Evolutionary conservation across 345 rosid species (phyloP), one percentile per base, ranked within the genome.

Genomic region (Melaleuca alternifolia): DNA sequence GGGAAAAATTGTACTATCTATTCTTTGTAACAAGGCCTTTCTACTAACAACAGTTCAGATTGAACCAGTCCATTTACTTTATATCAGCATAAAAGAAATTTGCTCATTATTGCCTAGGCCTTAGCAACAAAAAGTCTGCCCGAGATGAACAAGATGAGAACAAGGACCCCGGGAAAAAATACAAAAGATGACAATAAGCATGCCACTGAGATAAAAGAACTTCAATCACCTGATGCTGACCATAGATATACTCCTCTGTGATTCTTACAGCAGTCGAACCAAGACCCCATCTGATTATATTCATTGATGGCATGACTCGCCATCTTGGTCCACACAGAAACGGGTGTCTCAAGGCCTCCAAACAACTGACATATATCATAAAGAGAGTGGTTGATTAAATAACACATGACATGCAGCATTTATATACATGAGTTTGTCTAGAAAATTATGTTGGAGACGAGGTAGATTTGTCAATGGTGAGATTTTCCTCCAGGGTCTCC

Each of bases 261-360:
- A 97, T 97, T 85, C 94, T 94, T 89, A 95, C 97, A 37, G 98
- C 96, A 82, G 98, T 96, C 54, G 99, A 96, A 84, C 98, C 98
- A 84, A 97, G 97, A 86, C 98, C 98, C 98, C 99, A 97, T 92
- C 97, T 91, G 87, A 96, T 95, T 84, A 94, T 94, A 88, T 97
- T 94, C 96, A 95, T 93, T 85, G 98, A 95, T 23, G 97, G 99
- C 56, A 90, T 91, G 83, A 96, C 96, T 53, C 98, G 94, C 99
- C 99, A 97, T 92, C 95, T 93, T 41, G 99, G 99, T 87, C 99
- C 98, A 87, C 99, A 97, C 57, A 96, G 91, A 89, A 96, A 97
- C 1, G 99, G 99, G 87, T 97, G 98, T 88, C 98, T 95, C 56
- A 97, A 96, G 85, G 98, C 97, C 90, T 96, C 95, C 85, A 97